These are phyloP conservation scores for Candida maesae DNA, from an alignment of 805 yeast species.

Conservation along the genomic window DNA sequence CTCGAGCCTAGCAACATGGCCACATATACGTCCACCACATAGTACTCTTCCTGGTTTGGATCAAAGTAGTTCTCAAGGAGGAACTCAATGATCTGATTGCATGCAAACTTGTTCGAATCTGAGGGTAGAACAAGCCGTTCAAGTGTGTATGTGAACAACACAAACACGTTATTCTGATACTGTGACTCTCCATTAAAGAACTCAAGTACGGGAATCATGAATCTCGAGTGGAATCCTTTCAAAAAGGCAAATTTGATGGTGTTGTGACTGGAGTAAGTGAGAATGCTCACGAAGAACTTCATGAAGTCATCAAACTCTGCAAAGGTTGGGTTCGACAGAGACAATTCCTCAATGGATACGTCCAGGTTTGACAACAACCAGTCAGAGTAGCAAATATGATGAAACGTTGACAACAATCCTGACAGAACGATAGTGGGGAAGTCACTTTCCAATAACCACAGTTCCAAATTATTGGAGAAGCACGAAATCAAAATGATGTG, in stretches of 20 bases:
- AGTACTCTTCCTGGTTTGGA: background rate
- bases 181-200: background rate
- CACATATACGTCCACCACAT: constrained; percentile 4
- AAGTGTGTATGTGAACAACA: constrained; percentile 11
- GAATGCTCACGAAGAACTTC: constrained; percentile 10
- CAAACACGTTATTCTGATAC: constrained; percentile 5
- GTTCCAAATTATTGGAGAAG: constrained; percentile 9
- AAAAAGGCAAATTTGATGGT: constrained; percentile 11
- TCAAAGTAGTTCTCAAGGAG: constrained; percentile 8
- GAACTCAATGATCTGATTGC: background rate
- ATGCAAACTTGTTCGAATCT: background rate
- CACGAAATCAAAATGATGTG: constrained; percentile 16
- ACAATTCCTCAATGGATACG: background rate
- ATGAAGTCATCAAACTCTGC: constrained; percentile 10
- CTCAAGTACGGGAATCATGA: constrained; percentile 12
- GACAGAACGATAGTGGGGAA: constrained; percentile 16
- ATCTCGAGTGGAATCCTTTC: constrained; percentile 11
- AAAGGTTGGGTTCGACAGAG: background rate
- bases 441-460: constrained; percentile 22
- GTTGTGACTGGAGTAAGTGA: constrained; percentile 11
- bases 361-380: background rate
- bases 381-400: constrained; percentile 13
- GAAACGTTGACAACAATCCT: constrained; percentile 16
- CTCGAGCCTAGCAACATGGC: background rate
- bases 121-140: constrained; percentile 4